A percentile compares a stretch with the other conserved stretches of the same genome.
phyloP scores from a whole-genome alignment of 768 basidiomycete genomes.

The Pleurotus giganteus region DNA sequence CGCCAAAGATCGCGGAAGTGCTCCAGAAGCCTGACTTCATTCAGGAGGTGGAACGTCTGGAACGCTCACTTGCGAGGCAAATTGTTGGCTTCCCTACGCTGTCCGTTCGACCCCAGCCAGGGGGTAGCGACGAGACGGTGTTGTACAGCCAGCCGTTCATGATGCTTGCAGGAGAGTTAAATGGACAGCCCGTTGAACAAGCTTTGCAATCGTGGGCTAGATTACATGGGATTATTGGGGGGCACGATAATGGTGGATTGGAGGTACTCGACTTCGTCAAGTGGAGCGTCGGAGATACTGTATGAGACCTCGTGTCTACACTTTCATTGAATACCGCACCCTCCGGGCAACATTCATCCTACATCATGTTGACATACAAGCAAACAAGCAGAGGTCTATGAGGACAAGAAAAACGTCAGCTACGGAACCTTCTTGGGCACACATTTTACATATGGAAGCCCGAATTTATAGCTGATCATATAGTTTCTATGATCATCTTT shows the following conservation, averaged over 20 bases:
- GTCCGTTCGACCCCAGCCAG: constrained; percentile 35
- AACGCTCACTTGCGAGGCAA: constrained; percentile 80
- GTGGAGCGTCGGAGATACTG: constrained; percentile 59
- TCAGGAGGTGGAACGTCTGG: constrained; percentile 58
- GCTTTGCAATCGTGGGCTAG: constrained; percentile 55
- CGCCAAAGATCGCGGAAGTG: constrained; percentile 39
- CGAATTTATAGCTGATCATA: constrained; percentile 35
- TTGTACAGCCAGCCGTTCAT: constrained; percentile 75
- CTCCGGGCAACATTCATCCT: background rate
- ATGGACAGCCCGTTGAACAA: constrained; percentile 38
- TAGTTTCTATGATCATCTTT: constrained; percentile 59
- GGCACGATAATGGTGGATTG: constrained; percentile 34
- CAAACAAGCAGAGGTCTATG: background rate
- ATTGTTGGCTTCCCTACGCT: constrained; percentile 79
- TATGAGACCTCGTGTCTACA: background rate
- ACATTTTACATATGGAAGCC: constrained; percentile 48
- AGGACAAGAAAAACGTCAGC: background rate
- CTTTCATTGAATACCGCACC: background rate
- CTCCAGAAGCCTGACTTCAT: constrained; percentile 48
- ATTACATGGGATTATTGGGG: constrained; percentile 39
- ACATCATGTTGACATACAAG: constrained; percentile 6
- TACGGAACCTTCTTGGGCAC: constrained; percentile 9
- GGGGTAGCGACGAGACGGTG: constrained; percentile 42
- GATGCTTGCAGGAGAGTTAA: constrained; percentile 61
- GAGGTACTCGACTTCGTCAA: constrained; percentile 56